Percentiles rank a stretch among this genome's conserved stretches.
These are phyloP conservation scores for Chlorella sp. DNA, from an alignment of 139 green algal genomes.

Conservation along the genomic window DNA sequence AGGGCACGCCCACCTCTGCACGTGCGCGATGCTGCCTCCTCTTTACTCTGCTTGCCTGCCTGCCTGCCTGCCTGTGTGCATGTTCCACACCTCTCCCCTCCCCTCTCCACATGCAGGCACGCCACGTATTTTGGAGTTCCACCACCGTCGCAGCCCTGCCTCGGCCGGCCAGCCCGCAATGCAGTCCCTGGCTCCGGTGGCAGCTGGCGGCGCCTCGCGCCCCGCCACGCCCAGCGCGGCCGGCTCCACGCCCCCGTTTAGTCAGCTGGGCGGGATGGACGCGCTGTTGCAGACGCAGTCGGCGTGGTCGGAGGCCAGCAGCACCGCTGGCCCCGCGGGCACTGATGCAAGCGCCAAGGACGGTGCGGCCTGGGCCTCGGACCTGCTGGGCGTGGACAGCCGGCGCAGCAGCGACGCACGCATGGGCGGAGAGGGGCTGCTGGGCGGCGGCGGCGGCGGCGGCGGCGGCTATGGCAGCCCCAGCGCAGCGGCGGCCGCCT, in stretches of 20 bases:
- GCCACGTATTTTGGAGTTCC: slow-evolving; percentile 46
- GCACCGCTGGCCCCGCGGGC: too few species aligned
- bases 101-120: neutral
- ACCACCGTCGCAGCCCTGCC: slow-evolving; percentile 17
- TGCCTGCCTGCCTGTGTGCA: neutral
- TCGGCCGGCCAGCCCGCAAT: neutral
- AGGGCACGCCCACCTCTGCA: neutral
- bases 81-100: too few species aligned
- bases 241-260: too few species aligned
- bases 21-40: neutral
- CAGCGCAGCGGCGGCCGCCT: too few species aligned
- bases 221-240: slow-evolving; percentile 27
- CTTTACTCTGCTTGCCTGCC: neutral
- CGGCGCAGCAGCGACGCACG: neutral
- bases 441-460: neutral
- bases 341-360: too few species aligned
- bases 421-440: neutral
- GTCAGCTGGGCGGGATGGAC: slow-evolving; percentile 4
- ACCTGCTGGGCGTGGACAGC: neutral
- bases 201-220: neutral
- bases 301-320: neutral
- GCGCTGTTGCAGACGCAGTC: slow-evolving; percentile 4
- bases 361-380: neutral
- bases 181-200: neutral
- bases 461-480: too few species aligned